A percentile compares a stretch with the other conserved stretches of the same genome.
Evolutionary conservation across 257 asterid species (phyloP).

Genomic region (Sherardia arvensis): DNA sequence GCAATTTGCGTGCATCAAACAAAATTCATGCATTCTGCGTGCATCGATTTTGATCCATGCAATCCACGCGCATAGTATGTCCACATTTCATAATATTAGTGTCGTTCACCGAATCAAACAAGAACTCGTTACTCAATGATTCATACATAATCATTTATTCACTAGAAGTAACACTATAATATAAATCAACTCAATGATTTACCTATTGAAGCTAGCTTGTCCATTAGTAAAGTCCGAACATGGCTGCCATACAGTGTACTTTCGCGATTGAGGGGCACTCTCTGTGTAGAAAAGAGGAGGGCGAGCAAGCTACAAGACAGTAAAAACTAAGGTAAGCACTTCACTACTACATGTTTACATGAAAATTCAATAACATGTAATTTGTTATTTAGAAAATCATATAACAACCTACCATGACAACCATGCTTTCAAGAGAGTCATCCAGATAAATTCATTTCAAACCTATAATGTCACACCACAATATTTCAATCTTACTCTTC

Average conservation of each 20-base stretch:
- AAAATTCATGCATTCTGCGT: no score
- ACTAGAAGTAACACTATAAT: neutral
- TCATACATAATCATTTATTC: neutral
- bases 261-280: constrained; percentile 85
- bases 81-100: no score
- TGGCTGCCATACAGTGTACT: constrained; percentile 83
- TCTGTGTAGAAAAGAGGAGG: constrained; percentile 63
- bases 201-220: constrained; percentile 66
- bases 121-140: no score
- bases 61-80: no score
- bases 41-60: no score
- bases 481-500: constrained; percentile 88
- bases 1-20: no score
- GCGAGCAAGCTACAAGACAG: constrained; percentile 51
- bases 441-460: constrained; percentile 63
- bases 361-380: no score
- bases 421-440: constrained; percentile 44
- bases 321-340: constrained; percentile 6
- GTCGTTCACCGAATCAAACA: no score
- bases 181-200: constrained; percentile 6
- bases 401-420: constrained; percentile 46
- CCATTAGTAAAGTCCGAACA: constrained; percentile 72
- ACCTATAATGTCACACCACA: constrained; percentile 73
- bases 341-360: neutral
- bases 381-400: no score